Evolutionary conservation across 768 basidiomycete species (phyloP).

Genomic region (Clathrus columnatus): DNA sequence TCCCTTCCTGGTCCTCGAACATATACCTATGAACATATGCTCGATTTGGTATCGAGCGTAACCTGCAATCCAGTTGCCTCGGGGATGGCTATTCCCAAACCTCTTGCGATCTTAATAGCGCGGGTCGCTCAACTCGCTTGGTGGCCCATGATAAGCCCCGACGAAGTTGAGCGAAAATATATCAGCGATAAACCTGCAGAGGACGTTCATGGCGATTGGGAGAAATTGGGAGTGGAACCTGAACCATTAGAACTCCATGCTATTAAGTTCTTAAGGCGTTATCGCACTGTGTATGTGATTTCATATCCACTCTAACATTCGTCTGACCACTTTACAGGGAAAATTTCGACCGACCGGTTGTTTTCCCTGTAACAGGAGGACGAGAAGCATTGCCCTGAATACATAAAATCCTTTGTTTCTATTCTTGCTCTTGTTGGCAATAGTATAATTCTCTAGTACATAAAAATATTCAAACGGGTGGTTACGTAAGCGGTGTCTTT

Average conservation of each 20-base stretch:
- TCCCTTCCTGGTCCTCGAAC: slow-evolving; percentile 85
- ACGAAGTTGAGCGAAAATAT: slow-evolving; percentile 83
- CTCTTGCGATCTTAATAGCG: slow-evolving; percentile 55
- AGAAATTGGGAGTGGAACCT: slow-evolving; percentile 69
- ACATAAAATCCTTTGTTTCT: neutral
- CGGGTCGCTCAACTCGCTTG: slow-evolving; percentile 59
- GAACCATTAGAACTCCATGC: slow-evolving; percentile 80
- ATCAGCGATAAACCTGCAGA: slow-evolving; percentile 56
- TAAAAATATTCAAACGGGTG: too few species aligned
- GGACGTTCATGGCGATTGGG: slow-evolving; percentile 72
- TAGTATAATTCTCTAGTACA: too few species aligned
- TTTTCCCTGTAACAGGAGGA: slow-evolving; percentile 36
- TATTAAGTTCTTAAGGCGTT: slow-evolving; percentile 82
- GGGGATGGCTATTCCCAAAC: slow-evolving; percentile 70
- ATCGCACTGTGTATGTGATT: slow-evolving; percentile 72
- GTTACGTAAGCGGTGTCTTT: too few species aligned
- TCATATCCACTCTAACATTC: slow-evolving; percentile 2
- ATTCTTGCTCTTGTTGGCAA: neutral
- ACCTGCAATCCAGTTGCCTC: slow-evolving; percentile 64
- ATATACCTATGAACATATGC: slow-evolving; percentile 70
- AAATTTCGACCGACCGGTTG: slow-evolving; percentile 60
- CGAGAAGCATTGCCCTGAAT: slow-evolving; percentile 30
- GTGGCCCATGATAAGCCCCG: slow-evolving; percentile 90
- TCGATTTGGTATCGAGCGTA: slow-evolving; percentile 69
- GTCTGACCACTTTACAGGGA: slow-evolving; percentile 31